phyloP scores from a whole-genome alignment of 1,139 yeast species.

The Pichia inconspicua region DNA sequence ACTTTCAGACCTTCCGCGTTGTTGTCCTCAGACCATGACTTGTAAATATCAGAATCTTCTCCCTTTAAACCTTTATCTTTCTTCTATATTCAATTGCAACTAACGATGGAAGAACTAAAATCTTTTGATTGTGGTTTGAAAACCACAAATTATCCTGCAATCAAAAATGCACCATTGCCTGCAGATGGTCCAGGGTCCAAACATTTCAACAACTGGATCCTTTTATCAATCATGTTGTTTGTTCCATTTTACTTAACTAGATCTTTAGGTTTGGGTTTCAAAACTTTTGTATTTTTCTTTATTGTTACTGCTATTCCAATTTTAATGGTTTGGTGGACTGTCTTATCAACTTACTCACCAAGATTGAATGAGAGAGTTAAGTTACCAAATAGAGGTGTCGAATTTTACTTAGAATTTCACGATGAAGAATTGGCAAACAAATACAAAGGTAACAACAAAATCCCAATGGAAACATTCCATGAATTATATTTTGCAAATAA shows the following conservation, averaged over 20 bases:
- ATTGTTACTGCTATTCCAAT: slow-evolving; percentile 57
- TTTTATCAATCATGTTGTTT: slow-evolving; percentile 44
- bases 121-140: slow-evolving; percentile 12
- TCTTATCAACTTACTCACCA: slow-evolving; percentile 71
- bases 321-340: slow-evolving; percentile 75
- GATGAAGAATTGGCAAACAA: slow-evolving; percentile 63
- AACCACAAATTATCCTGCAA: slow-evolving; percentile 43
- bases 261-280: slow-evolving; percentile 68
- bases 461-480: slow-evolving; percentile 91
- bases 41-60: background rate
- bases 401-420: slow-evolving; percentile 75
- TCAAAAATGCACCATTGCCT: slow-evolving; percentile 79
- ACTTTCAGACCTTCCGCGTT: too few relatives aligned
- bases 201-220: slow-evolving; percentile 59
- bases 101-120: slow-evolving; percentile 11
- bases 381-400: slow-evolving; percentile 72
- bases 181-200: slow-evolving; percentile 89
- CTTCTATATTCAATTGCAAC: background rate
- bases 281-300: slow-evolving; percentile 54
- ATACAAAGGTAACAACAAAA: slow-evolving; percentile 66
- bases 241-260: slow-evolving; percentile 60
- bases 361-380: slow-evolving; percentile 71
- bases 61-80: background rate
- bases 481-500: slow-evolving; percentile 79
- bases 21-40: background rate